Conservation (phyloP, 1,284 basidiomycete species). For the Puccinia horiana region DNA sequence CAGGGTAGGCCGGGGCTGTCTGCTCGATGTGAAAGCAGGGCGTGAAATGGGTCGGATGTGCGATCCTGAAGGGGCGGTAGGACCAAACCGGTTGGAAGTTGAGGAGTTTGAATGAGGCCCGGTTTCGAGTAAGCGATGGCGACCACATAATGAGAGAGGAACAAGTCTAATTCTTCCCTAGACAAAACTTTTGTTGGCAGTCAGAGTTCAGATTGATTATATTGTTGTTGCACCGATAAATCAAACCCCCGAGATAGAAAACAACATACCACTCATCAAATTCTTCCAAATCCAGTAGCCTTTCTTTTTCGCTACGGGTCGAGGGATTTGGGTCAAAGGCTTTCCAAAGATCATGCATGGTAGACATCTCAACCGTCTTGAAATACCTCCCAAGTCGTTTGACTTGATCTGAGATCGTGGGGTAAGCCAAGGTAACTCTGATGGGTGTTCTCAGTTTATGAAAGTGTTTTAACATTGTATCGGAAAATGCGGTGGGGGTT, state of each 20-base stretch:
- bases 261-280: slow-evolving; percentile 49
- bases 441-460: slow-evolving; percentile 40
- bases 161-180: slow-evolving; percentile 49
- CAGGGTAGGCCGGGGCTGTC: background rate
- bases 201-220: background rate
- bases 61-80: slow-evolving; percentile 26
- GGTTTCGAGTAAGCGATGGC: slow-evolving; percentile 42
- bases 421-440: slow-evolving; percentile 42
- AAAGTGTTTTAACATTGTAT: slow-evolving; percentile 48
- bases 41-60: background rate
- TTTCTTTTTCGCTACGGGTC: slow-evolving; percentile 13
- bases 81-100: background rate
- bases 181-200: slow-evolving; percentile 4
- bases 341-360: slow-evolving; percentile 41
- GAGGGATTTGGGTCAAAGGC: slow-evolving; percentile 14
- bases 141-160: slow-evolving; percentile 45
- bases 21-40: background rate
- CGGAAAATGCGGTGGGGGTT: slow-evolving; percentile 32
- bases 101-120: background rate
- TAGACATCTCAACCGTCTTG: slow-evolving; percentile 38
- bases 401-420: slow-evolving; percentile 37
- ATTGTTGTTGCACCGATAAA: background rate
- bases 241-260: background rate
- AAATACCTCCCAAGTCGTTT: background rate
- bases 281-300: slow-evolving; percentile 23